Percentiles rank a stretch among this genome's conserved stretches.
Evolutionary conservation across 2,329 filamentous ascomycete species (phyloP).

Genomic region (Botryosphaeria dothidea): DNA sequence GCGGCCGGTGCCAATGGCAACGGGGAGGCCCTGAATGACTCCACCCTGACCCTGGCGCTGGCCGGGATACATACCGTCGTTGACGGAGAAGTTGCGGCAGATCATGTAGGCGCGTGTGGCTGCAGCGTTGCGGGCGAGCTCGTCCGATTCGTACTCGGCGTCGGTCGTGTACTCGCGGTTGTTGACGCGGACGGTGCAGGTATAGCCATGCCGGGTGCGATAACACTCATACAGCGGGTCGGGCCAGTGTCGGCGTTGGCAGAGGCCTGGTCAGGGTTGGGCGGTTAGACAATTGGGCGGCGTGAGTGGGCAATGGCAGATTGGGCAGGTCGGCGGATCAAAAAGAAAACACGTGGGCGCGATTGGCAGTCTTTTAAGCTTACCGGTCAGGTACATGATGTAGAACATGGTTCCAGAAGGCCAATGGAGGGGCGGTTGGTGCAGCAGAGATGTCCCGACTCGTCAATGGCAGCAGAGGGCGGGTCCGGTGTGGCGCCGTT

Average conservation of each 20-base stretch:
- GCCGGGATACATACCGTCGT: slow-evolving; percentile 80
- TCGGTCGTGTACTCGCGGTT: slow-evolving; percentile 96
- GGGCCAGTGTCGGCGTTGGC: slow-evolving; percentile 89
- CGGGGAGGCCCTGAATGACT: slow-evolving; percentile 62
- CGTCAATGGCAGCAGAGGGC: slow-evolving; percentile 10
- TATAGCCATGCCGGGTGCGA: slow-evolving; percentile 72
- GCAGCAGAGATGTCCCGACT: slow-evolving; percentile 9
- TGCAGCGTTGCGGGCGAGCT: slow-evolving; percentile 85
- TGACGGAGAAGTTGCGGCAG: slow-evolving; percentile 95
- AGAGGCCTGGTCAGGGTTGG: slow-evolving; percentile 66
- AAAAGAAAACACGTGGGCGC: slow-evolving; percentile 18
- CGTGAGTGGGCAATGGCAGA: slow-evolving; percentile 2
- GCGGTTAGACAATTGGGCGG: slow-evolving; percentile 21
- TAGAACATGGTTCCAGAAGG: slow-evolving; percentile 39
- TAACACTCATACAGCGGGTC: slow-evolving; percentile 87
- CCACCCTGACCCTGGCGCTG: slow-evolving; percentile 55
- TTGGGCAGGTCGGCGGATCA: neutral
- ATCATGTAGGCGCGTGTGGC: slow-evolving; percentile 97
- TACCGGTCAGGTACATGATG: slow-evolving; percentile 47
- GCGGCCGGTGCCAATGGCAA: slow-evolving; percentile 64
- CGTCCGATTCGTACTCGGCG: slow-evolving; percentile 76
- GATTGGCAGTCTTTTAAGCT: slow-evolving; percentile 21
- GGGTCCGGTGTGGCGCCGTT: neutral
- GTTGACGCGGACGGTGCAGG: slow-evolving; percentile 91
- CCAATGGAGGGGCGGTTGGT: slow-evolving; percentile 24